These are phyloP conservation scores for Globisporangium carolinianum DNA, from an alignment of 352 stramenopile species.

Conservation along the genomic window DNA sequence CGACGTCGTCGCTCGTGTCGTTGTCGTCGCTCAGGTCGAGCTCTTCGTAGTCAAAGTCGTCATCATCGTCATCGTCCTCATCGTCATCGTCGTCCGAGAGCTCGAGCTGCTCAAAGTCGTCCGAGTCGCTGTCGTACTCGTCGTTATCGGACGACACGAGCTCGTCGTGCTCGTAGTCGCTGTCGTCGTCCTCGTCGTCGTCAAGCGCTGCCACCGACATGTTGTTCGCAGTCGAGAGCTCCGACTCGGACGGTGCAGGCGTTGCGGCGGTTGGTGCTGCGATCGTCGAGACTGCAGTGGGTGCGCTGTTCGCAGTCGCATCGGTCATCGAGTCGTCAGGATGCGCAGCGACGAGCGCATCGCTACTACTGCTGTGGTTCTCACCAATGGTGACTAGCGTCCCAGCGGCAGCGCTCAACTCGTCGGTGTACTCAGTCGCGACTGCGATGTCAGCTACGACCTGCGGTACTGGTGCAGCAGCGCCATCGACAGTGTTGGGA, in stretches of 20 bases:
- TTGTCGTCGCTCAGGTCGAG: background rate
- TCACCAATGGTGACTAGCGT: no score
- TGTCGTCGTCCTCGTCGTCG: conserved; percentile 59
- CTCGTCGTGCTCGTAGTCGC: conserved; percentile 81
- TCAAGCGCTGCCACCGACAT: background rate
- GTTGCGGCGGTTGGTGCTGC: no score
- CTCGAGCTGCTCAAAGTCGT: conserved; percentile 70
- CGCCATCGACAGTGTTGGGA: background rate
- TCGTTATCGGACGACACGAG: conserved; percentile 66
- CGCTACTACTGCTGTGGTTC: no score
- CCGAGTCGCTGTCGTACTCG: conserved; percentile 52
- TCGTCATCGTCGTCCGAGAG: conserved; percentile 49
- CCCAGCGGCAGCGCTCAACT: no score
- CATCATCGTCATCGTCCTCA: background rate
- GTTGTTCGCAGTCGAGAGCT: background rate
- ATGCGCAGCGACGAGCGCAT: no score
- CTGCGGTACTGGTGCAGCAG: no score
- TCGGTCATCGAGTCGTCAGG: no score
- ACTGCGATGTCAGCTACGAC: no score
- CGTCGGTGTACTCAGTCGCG: no score
- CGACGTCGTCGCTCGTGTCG: background rate
- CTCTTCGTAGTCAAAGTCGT: background rate
- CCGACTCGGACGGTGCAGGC: no score
- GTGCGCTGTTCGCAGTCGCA: no score
- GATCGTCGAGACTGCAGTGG: no score